Evolutionary conservation across 306 rosid species (phyloP), one percentile per base, ranked within the genome.

Genomic region (Calophaca sinica): DNA sequence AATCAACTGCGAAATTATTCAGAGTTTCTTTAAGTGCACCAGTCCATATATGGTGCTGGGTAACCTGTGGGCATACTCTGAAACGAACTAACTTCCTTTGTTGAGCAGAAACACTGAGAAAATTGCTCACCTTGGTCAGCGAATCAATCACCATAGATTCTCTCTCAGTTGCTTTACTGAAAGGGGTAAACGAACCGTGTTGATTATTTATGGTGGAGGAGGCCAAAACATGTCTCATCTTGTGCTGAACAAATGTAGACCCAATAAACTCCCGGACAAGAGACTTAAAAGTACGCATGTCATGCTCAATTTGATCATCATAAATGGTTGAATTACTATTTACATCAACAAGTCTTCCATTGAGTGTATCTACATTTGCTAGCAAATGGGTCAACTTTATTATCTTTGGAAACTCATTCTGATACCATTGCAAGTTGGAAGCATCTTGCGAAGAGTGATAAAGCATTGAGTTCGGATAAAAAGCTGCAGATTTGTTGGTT

Each of bases 71-170:
- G 83, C 84, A 74, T 44, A 86, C 76, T 49, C 75, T 85, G 9
- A 73, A 60, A 32, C 96, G 96, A 51, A 92, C 86, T n/a, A 76
- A 7, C 84, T 91, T 93, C 80, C 93, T 87, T 53, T 94, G 98
- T 49, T 94, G 98, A 20, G 96, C 91, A 71, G 97, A 50, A 28
- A 91, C 81, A 68, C 69, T 72, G 5, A 94, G 81, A 70, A 87
- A 70, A 79, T 89, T 86, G 81, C 96, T 77, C 31, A 90, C 87
- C 82, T 84, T 72, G 55, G 90, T 74, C 2, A 94, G 85, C 2
- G 96, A 88, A 80, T 79, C 88, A 78, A 94, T 81, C 52, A 85
- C 69, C 84, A 86, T 68, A 13, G 92, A 74, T 62, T 81, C 88
- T 77, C 97, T 87, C 72, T 89, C 99, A 12, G 68, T 76, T n/a